phyloP scores from a whole-genome alignment of 2,329 filamentous ascomycete genomes.

The Fusarium sp. region DNA sequence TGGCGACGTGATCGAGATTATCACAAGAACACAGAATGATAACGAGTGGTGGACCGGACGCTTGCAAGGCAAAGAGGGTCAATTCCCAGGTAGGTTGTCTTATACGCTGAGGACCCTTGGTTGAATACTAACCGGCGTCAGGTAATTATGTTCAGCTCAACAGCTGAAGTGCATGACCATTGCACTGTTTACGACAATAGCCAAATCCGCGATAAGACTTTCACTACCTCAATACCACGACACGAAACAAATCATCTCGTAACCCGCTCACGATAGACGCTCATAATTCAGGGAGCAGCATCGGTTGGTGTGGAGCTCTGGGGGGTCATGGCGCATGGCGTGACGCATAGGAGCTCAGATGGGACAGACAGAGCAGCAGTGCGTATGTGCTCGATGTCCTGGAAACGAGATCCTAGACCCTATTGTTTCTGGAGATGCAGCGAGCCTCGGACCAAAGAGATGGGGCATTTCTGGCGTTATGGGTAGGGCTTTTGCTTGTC shows the following conservation, averaged over 20 bases:
- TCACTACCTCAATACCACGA: conserved; percentile 32
- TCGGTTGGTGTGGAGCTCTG: conserved; percentile 7
- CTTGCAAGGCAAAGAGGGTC: conserved; percentile 83
- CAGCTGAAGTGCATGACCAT: conserved; percentile 33
- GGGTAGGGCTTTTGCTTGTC: conserved; percentile 36
- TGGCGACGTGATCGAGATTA: conserved; percentile 91
- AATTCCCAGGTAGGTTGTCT: conserved; percentile 86
- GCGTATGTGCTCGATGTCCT: conserved; percentile 15
- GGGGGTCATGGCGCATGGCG: conserved; percentile 16
- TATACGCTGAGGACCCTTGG: background rate
- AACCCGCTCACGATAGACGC: conserved; percentile 31
- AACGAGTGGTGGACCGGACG: conserved; percentile 98
- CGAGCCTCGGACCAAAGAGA: conserved; percentile 29
- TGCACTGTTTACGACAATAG: conserved; percentile 1
- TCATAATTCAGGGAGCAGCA: conserved; percentile 26
- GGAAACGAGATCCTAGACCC: conserved; percentile 11
- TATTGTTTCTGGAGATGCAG: conserved; percentile 37
- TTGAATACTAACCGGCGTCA: conserved; percentile 52
- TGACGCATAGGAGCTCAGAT: conserved; percentile 15
- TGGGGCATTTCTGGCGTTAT: conserved; percentile 45
- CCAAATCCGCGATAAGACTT: conserved; percentile 15
- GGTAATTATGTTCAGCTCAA: conserved; percentile 67
- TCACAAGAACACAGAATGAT: conserved; percentile 85
- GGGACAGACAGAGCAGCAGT: conserved; percentile 12
- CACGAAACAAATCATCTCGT: conserved; percentile 25